phyloP scores from a whole-genome alignment of 148 eudicot genomes.

The Vaccinium darrowii region DNA sequence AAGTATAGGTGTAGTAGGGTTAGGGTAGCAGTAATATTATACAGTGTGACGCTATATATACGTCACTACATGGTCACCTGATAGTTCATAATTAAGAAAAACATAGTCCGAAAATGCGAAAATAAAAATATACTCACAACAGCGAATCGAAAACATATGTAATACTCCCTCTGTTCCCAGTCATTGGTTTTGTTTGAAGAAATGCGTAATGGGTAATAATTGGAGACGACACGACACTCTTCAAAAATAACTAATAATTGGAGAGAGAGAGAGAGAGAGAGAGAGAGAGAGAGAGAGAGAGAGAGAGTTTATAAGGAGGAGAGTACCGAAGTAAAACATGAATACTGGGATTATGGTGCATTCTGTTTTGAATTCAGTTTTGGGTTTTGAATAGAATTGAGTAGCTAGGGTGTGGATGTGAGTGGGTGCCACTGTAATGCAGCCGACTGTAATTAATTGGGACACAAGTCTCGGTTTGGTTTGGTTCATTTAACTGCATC shows the following conservation, averaged over 20 bases:
- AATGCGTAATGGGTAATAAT: no score
- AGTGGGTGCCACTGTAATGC: no score
- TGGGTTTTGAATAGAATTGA: neutral
- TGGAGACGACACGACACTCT: neutral
- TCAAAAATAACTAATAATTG: neutral
- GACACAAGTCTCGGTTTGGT: no score
- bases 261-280: no score
- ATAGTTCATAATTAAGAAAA: neutral
- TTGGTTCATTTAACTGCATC: no score
- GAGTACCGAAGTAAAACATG: neutral
- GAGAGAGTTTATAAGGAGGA: neutral
- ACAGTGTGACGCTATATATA: neutral
- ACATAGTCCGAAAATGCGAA: neutral
- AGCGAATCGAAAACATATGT: neutral
- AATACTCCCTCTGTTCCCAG: neutral
- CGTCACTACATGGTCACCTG: neutral
- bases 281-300: no score
- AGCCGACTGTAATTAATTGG: no score
- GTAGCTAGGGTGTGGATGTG: neutral
- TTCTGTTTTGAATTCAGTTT: neutral
- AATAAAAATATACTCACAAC: neutral
- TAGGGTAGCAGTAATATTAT: neutral
- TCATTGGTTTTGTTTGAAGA: no score
- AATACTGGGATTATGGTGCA: neutral
- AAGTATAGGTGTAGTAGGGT: neutral